Conservation (phyloP, 768 basidiomycete species). For the Tubosaeta sp. region DNA sequence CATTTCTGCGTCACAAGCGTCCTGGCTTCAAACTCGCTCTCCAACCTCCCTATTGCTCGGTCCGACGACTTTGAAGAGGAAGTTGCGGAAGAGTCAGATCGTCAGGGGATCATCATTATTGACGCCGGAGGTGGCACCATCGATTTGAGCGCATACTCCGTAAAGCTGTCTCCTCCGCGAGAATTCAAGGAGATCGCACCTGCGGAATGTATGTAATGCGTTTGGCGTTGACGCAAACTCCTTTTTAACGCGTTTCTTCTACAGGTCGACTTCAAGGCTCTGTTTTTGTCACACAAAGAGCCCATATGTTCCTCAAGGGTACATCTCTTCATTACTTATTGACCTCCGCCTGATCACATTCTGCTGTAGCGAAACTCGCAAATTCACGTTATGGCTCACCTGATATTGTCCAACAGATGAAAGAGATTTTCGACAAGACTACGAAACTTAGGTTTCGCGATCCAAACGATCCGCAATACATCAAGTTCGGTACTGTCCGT, state of each 20-base stretch:
- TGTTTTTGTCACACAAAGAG: conserved; percentile 32
- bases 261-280: conserved; percentile 38
- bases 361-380: conserved; percentile 24
- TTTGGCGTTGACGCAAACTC: background rate
- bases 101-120: conserved; percentile 38
- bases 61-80: conserved; percentile 1
- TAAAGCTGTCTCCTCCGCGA: conserved; percentile 15
- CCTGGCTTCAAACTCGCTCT: background rate
- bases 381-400: conserved; percentile 26
- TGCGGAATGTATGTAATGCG: conserved; percentile 21
- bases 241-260: background rate
- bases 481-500: conserved; percentile 35
- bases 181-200: conserved; percentile 34
- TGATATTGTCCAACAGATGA: conserved; percentile 32
- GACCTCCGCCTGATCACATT: background rate
- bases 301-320: conserved; percentile 28
- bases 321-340: background rate
- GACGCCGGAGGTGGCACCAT: conserved; percentile 37
- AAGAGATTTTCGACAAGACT: conserved; percentile 31
- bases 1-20: conserved; percentile 27
- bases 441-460: conserved; percentile 39
- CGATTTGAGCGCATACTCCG: conserved; percentile 22
- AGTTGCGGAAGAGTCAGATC: conserved; percentile 18
- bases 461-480: conserved; percentile 32
- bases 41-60: background rate